phyloP scores from a whole-genome alignment of 2,329 filamentous ascomycete genomes.

The Ascocoryne sarcoides region DNA sequence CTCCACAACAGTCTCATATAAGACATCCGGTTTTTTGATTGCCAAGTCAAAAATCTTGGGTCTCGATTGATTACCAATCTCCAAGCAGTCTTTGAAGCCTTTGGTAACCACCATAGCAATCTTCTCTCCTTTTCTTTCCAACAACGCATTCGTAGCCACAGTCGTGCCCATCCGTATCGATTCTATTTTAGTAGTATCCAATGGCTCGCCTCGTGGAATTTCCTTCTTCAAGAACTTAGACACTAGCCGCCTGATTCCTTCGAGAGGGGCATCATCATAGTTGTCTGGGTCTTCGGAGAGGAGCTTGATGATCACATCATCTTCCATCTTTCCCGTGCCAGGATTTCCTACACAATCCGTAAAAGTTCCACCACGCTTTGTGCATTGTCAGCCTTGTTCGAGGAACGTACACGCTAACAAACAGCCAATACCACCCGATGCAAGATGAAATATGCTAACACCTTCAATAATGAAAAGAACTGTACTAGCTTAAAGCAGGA shows the following conservation, averaged over 20 bases:
- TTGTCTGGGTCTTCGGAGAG: conserved; percentile 85
- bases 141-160: conserved; percentile 82
- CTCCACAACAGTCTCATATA: conserved; percentile 82
- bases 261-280: conserved; percentile 83
- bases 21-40: conserved; percentile 76
- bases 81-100: conserved; percentile 79
- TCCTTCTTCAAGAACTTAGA: conserved; percentile 65
- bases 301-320: conserved; percentile 79
- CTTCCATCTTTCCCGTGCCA: conserved; percentile 56
- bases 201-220: conserved; percentile 67
- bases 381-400: conserved; percentile 7
- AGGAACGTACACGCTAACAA: no score
- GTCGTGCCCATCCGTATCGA: conserved; percentile 95
- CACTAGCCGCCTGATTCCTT: conserved; percentile 82
- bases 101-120: conserved; percentile 82
- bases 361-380: conserved; percentile 74
- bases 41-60: conserved; percentile 87
- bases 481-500: no score
- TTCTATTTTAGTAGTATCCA: conserved; percentile 78
- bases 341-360: conserved; percentile 86
- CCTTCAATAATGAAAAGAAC: no score
- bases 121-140: conserved; percentile 83
- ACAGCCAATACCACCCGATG: neutral
- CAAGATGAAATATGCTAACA: neutral
- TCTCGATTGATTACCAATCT: conserved; percentile 83